Base-by-base conservation (phyloP, 768 basidiomycete species). In the Cantharellus anzutake region DNA sequence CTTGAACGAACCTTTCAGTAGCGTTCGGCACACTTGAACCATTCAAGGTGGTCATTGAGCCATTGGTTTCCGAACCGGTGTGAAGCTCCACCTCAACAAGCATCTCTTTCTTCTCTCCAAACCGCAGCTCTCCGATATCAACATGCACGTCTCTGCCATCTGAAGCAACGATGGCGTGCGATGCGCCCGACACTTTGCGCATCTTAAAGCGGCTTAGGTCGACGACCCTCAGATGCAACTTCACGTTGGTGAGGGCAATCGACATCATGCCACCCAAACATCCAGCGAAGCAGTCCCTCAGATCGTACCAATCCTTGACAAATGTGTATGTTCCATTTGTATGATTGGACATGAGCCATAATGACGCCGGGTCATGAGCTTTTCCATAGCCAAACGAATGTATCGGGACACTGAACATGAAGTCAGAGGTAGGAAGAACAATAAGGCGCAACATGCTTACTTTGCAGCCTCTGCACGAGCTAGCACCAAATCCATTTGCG, bases 281-380 rank as follows among this genome's bases (percentile, higher is more conserved):
- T 3, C 96, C 96, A 3, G 93, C 90, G 40, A 99, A 77, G 63
- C 91, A 86, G 66, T 86, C 83, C 34, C 88, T 82, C 39, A 98
- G 81, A 69, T 97, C 89, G 69, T 97, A 93, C 67, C 93, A 97
- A 68, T 96, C 94, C 71, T 87, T 88, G 62, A 97, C 91, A 66
- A 96, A 99, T 3, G 93, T 97, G 73, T 98, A 98, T 38, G 92
- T 96, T 35, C 96, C 96, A 63, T 81, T 81, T 2, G 96, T 97
- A 70, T 98, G 92, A 70, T 97, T 98, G 5, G 93, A 97, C 78
- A 99, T 93, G 52, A 98, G 81, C 96, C 96, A 98, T 41, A 99
- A 79, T 4, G 92, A 94, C 11, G 90, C 90, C 16, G 96, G 96
- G 70, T 98, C 96, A 68, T 98, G 96, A 14, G 90, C 87, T 61